Evolutionary conservation across 2,329 filamentous ascomycete genomes (phyloP).

Genomic region (Ilyonectria sp.): DNA sequence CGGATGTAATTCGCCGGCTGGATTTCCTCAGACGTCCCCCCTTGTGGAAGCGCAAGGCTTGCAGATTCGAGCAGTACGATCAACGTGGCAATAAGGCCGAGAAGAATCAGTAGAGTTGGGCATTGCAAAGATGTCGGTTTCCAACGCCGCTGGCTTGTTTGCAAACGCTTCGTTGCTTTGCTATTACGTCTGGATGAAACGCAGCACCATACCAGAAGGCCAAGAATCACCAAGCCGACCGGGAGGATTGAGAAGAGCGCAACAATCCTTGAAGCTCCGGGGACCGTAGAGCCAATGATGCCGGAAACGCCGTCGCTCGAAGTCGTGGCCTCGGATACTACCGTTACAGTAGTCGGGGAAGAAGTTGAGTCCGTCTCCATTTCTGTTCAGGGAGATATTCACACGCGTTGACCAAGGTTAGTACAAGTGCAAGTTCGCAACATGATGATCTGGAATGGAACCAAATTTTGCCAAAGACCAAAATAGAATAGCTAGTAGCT

Average conservation of each 20-base stretch:
- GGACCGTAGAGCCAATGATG: not conserved
- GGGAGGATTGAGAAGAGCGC: not conserved
- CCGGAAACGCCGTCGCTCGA: no score
- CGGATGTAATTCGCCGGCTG: not conserved
- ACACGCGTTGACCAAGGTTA: no score
- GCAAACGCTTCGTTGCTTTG: not conserved
- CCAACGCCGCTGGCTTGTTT: not conserved
- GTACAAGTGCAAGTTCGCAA: no score
- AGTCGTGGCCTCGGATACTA: no score
- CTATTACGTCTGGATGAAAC: not conserved
- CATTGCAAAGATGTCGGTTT: conserved; percentile 1
- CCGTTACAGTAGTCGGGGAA: no score
- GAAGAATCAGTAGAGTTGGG: conserved; percentile 1
- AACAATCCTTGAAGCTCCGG: not conserved
- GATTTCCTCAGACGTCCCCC: not conserved
- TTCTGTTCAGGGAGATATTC: no score
- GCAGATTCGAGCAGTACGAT: conserved; percentile 8
- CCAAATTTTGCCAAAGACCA: no score
- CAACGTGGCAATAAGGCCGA: not conserved
- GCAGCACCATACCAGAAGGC: not conserved
- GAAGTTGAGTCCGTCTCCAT: no score
- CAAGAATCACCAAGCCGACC: not conserved
- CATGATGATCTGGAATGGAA: no score
- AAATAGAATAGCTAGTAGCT: no score
- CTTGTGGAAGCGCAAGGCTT: not conserved